phyloP scores from a whole-genome alignment of 1,284 basidiomycete species.

The Acaromyces ingoldii region DNA sequence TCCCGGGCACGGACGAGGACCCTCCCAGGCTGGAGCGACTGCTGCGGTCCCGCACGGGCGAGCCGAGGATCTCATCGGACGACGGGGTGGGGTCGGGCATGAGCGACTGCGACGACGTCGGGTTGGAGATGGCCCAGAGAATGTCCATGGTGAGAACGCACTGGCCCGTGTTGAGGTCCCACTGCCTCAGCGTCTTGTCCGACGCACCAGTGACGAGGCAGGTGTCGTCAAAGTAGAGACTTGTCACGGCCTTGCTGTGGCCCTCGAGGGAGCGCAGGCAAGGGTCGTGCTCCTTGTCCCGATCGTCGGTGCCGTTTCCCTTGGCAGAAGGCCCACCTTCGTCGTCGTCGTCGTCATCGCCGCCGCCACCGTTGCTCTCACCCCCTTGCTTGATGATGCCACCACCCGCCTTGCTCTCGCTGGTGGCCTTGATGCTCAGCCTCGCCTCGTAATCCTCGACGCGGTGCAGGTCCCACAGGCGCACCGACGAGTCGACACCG shows the following conservation, averaged over 20 bases:
- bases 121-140: constrained; percentile 96
- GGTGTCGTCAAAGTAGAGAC: constrained; percentile 90
- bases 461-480: constrained; percentile 45
- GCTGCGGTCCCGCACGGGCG: background rate
- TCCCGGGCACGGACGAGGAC: background rate
- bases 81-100: constrained; percentile 14
- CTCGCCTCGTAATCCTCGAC: constrained; percentile 44
- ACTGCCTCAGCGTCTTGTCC: constrained; percentile 96
- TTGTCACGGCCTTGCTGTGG: constrained; percentile 84
- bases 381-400: constrained; percentile 4
- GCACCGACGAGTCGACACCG: constrained; percentile 73
- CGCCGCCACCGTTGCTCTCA: constrained; percentile 33
- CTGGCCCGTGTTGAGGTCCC: constrained; percentile 94
- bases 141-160: constrained; percentile 99
- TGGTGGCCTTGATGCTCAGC: constrained; percentile 28
- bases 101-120: constrained; percentile 59
- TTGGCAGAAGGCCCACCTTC: constrained; percentile 44
- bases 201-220: constrained; percentile 93
- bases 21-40: background rate
- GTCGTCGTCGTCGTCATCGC: constrained; percentile 53
- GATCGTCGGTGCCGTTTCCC: constrained; percentile 9
- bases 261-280: constrained; percentile 79
- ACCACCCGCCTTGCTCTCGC: constrained; percentile 16
- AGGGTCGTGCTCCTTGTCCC: constrained; percentile 53
- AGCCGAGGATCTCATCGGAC: background rate